Evolutionary conservation across 2,329 filamentous ascomycete genomes (phyloP), one percentile per base, ranked within the genome.

Genomic region (Volutella citrinella): DNA sequence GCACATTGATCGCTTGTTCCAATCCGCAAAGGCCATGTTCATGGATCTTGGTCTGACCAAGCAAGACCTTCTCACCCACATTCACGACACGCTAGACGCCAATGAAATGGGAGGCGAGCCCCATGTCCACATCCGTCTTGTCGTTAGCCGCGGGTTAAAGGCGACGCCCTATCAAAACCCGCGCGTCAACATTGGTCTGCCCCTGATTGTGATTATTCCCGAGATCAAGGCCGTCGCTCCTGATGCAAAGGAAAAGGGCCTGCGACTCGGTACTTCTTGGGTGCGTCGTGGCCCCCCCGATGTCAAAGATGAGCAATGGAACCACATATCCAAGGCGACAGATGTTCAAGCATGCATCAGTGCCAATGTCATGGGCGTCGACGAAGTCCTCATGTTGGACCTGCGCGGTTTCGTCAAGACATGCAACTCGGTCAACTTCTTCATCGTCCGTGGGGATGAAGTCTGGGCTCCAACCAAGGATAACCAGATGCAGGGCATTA

Each of bases 371-470:
- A 55, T 56, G 54, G 48, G 45, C 11, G 54, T 55, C 6, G 54
- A 57, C 31, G 54, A 57, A 34, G 54, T 54, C 6, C 38, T 56
- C 4, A 57, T 55, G 53, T 43, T 58, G 19, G 52, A 56, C 30
- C 35, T 48, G 22, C 36, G 41, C 10, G 53, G 53, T 2, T 56
- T 55, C 23, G 53, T 56, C 28, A 58, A 56, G 40, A 56, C 54
- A 5, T 56, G 55, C 42, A 58, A 58, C 41, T 56, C 55, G 20
- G 49, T 53, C 36, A 58, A 58, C 26, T 57, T 58, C 40, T 58
- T 58, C 37, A 55, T 58, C 27, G 42, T 58, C n/a, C 52, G 53
- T 9, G 51, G 49, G 6, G 39, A 41, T 24, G 54, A 58, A 39
- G 48, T 58, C n/a, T 57, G 53, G 55, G 51, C 54, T 4, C 53